phyloP scores from a whole-genome alignment of 768 basidiomycete species.

The Mycena rebaudengoi region DNA sequence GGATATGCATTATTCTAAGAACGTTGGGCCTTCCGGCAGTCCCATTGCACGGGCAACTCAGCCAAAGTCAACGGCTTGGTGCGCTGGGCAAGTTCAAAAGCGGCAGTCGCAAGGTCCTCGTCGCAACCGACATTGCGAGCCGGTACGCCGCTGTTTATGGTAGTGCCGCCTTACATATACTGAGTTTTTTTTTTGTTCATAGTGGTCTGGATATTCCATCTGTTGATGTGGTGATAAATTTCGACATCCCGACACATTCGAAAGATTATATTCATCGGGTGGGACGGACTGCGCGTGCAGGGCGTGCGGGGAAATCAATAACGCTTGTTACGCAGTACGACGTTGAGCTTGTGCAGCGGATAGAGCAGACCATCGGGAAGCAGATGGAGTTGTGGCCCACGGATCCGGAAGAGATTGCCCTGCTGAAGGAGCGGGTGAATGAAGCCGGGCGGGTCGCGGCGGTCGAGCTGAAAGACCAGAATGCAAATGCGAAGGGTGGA shows the following conservation, averaged over 20 bases:
- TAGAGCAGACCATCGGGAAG: conserved; percentile 91
- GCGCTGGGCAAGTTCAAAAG: conserved; percentile 95
- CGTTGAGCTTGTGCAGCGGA: conserved; percentile 94
- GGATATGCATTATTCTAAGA: conserved; percentile 88
- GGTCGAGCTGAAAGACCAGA: conserved; percentile 84
- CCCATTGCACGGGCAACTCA: conserved; percentile 94
- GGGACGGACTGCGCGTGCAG: conserved; percentile 96
- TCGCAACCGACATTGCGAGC: conserved; percentile 97
- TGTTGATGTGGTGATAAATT: conserved; percentile 97
- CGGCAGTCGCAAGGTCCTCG: conserved; percentile 88
- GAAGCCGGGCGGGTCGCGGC: conserved; percentile 85
- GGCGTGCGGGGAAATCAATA: conserved; percentile 95
- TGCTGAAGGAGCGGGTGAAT: conserved; percentile 87
- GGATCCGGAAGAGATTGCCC: conserved; percentile 87
- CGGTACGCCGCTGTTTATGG: conserved; percentile 73
- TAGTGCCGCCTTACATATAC: not conserved
- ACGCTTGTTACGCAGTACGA: conserved; percentile 99
- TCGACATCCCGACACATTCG: conserved; percentile 96
- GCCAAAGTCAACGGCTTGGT: conserved; percentile 92
- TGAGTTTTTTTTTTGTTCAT: not conserved
- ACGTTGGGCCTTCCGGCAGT: conserved; percentile 94
- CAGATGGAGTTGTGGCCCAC: conserved; percentile 90
- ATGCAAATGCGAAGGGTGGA: conserved; percentile 42
- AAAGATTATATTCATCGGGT: conserved; percentile 99
- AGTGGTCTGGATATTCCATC: conserved; percentile 96